phyloP scores from a whole-genome alignment of 1,139 yeast genomes.

The Protomyces inouyei region DNA sequence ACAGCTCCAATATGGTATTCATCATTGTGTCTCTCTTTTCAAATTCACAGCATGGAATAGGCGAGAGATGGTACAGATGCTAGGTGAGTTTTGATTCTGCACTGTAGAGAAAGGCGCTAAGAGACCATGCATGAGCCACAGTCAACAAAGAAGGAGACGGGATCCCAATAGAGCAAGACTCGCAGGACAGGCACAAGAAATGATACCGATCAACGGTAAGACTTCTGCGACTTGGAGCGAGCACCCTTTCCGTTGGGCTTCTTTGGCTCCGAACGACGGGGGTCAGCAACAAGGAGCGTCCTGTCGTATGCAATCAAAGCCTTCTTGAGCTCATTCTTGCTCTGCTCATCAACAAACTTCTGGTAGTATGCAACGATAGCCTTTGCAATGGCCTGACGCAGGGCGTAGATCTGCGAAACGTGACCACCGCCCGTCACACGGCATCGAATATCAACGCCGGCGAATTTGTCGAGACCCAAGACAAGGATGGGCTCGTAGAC shows the following conservation, averaged over 20 bases:
- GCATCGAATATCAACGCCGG: constrained; percentile 97
- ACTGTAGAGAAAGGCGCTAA: neutral
- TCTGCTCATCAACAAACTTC: constrained; percentile 98
- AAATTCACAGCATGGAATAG: neutral
- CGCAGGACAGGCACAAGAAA: neutral
- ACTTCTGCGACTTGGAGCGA: constrained; percentile 99
- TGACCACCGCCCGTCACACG: constrained; percentile 99
- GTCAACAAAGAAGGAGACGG: neutral
- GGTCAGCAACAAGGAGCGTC: constrained; percentile 98
- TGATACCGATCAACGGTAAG: constrained; percentile 81
- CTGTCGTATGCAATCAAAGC: constrained; percentile 97
- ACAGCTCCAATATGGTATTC: constrained; percentile 27
- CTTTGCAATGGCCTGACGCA: constrained; percentile 99
- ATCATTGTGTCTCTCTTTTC: constrained; percentile 11
- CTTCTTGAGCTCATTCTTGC: constrained; percentile 99
- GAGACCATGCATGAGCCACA: neutral
- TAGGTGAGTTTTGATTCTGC: constrained; percentile 5
- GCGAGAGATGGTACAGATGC: neutral
- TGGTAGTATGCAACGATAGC: constrained; percentile 99
- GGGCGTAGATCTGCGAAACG: constrained; percentile 94
- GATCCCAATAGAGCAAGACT: neutral
- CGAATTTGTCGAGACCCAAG: constrained; percentile 98
- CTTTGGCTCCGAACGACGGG: constrained; percentile 99
- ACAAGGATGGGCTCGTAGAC: constrained; percentile 93
- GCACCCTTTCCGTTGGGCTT: constrained; percentile 99